Conservation (phyloP, 306 rosid genomes). For the Prunus armeniaca region DNA sequence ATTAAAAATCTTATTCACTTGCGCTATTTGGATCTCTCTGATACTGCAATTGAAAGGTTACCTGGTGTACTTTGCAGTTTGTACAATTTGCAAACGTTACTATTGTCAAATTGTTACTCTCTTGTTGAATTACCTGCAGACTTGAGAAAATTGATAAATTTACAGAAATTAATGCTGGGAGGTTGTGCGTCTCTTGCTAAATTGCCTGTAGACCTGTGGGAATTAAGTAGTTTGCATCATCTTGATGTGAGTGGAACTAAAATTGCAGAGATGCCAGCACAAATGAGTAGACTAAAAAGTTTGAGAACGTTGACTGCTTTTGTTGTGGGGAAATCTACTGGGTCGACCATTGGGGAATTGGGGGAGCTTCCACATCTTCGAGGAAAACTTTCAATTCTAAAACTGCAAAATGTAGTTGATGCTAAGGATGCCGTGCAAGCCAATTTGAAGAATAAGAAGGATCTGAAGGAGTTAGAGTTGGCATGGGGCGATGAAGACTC, state of each 20-base stretch:
- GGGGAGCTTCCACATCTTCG: neutral
- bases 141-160: neutral
- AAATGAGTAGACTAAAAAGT: neutral
- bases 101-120: too few relatives aligned
- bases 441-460: constrained; percentile 6
- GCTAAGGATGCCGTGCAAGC: constrained; percentile 6
- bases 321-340: neutral
- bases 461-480: neutral
- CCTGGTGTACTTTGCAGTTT: neutral
- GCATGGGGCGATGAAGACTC: neutral
- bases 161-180: neutral
- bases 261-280: neutral
- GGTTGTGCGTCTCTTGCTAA: neutral
- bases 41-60: neutral
- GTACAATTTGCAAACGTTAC: constrained; percentile 16
- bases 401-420: constrained; percentile 8
- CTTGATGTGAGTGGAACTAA: neutral
- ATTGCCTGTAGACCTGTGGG: neutral
- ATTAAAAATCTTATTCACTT: neutral
- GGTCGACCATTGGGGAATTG: neutral
- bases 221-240: neutral
- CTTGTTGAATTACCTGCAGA: too few relatives aligned
- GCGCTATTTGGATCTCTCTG: neutral
- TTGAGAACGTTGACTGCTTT: neutral
- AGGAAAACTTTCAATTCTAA: neutral